Evolutionary conservation across 2,329 filamentous ascomycete species (phyloP).

Genomic region (Beauveria pseudobassiana): DNA sequence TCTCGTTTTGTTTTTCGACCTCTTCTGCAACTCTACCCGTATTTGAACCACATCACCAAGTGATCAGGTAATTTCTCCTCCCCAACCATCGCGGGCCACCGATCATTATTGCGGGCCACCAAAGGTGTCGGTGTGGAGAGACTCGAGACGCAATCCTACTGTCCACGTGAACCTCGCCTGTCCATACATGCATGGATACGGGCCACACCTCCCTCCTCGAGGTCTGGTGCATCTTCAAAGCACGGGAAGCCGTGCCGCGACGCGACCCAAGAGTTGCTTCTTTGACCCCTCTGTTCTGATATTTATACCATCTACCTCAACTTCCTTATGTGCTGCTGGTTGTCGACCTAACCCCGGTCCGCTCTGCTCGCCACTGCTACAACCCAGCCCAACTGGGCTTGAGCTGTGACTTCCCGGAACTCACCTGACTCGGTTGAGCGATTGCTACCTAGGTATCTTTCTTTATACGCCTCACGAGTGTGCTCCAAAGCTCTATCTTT

Average conservation of each 20-base stretch:
- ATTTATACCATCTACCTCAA: background rate
- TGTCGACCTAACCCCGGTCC: background rate
- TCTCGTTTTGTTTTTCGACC: background rate
- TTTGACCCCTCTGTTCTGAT: background rate
- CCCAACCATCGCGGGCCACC: background rate
- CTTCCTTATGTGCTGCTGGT: background rate
- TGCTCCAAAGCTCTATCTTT: background rate
- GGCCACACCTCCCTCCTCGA: constrained; percentile 5
- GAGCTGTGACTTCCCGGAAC: background rate
- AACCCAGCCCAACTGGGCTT: background rate
- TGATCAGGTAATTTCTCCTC: background rate
- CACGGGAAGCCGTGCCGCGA: background rate
- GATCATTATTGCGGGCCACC: background rate
- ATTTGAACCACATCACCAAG: background rate
- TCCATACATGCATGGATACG: background rate
- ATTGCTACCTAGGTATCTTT: background rate
- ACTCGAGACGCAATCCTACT: background rate
- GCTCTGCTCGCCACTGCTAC: background rate
- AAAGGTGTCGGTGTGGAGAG: constrained; percentile 6
- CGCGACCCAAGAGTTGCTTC: background rate
- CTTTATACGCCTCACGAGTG: background rate
- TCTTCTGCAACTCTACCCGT: background rate
- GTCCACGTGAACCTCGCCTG: constrained; percentile 9
- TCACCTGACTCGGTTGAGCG: background rate
- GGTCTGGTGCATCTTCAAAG: background rate